Percentiles rank a stretch among this genome's conserved stretches.
These are phyloP conservation scores for Geranium brycei DNA, from an alignment of 345 rosid genomes.

Conservation along the genomic window DNA sequence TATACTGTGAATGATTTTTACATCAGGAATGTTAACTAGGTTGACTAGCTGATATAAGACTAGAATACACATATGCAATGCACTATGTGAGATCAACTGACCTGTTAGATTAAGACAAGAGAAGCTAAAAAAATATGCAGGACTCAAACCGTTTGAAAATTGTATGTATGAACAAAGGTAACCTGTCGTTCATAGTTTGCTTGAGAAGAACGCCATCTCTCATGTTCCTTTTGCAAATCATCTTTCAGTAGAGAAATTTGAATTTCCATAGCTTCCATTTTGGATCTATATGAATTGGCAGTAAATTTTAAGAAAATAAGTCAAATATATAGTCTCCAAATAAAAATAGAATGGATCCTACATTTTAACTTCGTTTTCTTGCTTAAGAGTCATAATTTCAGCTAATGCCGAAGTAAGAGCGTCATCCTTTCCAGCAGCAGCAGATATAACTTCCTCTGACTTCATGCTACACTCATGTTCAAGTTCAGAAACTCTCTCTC, in stretches of 20 bases:
- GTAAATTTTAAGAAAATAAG: constrained; percentile 10
- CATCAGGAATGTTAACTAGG: no score
- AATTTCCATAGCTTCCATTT: constrained; percentile 48
- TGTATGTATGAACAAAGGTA: not conserved
- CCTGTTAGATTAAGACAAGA: no score
- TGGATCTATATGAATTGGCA: constrained; percentile 42
- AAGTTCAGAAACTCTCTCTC: constrained; percentile 58
- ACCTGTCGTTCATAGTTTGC: constrained; percentile 98
- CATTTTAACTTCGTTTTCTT: constrained; percentile 53
- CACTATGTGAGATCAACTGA: not conserved
- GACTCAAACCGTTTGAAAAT: no score
- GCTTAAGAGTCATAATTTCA: constrained; percentile 59
- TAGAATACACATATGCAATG: not conserved
- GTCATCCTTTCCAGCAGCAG: constrained; percentile 55
- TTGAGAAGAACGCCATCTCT: constrained; percentile 67
- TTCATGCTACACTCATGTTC: constrained; percentile 54
- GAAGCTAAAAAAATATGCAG: no score
- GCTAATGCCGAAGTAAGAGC: constrained; percentile 51
- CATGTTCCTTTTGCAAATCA: constrained; percentile 62
- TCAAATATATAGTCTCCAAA: not conserved
- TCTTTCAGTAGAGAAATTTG: constrained; percentile 52
- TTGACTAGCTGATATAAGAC: no score
- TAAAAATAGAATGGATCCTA: constrained; percentile 15
- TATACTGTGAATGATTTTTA: no score
- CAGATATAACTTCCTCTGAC: constrained; percentile 54